Evolutionary conservation across 1,284 basidiomycete genomes (phyloP).

Genomic region (Sanghuangporus weigelae): DNA sequence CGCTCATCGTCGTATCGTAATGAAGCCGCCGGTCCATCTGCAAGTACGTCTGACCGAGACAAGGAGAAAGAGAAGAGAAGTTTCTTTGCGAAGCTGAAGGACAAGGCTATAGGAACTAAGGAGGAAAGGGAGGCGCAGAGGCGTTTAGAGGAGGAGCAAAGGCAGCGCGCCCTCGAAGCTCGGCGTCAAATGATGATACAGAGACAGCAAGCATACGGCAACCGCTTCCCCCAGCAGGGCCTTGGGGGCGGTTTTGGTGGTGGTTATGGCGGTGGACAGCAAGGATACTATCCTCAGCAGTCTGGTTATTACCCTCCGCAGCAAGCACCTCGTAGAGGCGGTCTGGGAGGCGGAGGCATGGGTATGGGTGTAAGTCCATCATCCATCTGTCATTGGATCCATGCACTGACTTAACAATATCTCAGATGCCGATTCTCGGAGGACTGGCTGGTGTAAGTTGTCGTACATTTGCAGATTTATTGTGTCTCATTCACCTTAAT

Average conservation of each 20-base stretch:
- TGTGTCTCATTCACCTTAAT: not conserved
- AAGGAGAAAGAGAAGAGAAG: conserved; percentile 35
- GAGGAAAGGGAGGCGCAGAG: conserved; percentile 50
- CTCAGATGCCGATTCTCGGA: conserved; percentile 43
- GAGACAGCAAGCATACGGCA: conserved; percentile 19
- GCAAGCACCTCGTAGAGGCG: conserved; percentile 4
- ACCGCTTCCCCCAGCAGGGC: conserved; percentile 25
- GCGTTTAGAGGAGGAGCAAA: conserved; percentile 22
- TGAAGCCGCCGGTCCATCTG: not conserved
- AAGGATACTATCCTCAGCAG: conserved; percentile 6
- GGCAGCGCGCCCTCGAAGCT: conserved; percentile 14
- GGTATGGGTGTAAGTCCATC: conserved; percentile 32
- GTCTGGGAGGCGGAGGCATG: conserved; percentile 29
- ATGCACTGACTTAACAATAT: not conserved
- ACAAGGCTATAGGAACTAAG: conserved; percentile 56
- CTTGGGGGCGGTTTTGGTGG: conserved; percentile 19
- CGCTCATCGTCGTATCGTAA: not conserved
- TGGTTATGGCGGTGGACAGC: conserved; percentile 10
- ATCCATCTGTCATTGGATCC: not conserved
- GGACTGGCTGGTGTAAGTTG: conserved; percentile 44
- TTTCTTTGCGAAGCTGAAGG: conserved; percentile 55
- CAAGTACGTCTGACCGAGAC: not conserved
- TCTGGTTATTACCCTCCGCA: conserved; percentile 7
- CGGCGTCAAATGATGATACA: conserved; percentile 17
- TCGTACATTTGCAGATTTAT: not conserved